Conservation (phyloP, 202 grass and related monocot species). For the Dendrocalamus latiflorus region DNA sequence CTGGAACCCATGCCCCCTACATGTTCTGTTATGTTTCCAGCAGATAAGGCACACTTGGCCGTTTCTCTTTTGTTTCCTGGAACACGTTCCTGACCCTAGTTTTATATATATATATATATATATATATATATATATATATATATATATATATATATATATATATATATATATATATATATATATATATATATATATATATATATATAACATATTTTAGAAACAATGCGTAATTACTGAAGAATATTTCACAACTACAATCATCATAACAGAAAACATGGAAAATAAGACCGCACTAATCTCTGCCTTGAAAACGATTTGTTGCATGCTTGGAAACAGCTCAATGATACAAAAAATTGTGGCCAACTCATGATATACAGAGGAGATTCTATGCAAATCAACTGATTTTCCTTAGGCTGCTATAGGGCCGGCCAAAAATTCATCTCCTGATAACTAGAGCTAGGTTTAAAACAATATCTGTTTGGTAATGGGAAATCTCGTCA, state of each 20-base stretch:
- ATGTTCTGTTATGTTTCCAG: slow-evolving; percentile 23
- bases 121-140: too few relatives aligned
- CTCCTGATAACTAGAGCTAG: not conserved
- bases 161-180: too few relatives aligned
- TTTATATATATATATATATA: too few relatives aligned
- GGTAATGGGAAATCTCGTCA: not conserved
- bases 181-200: too few relatives aligned
- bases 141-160: too few relatives aligned
- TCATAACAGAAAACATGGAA: not conserved
- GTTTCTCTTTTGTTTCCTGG: slow-evolving; percentile 20
- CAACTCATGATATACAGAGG: not conserved
- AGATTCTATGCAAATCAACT: not conserved
- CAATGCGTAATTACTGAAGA: not conserved
- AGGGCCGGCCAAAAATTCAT: not conserved
- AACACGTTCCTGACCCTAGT: slow-evolving; percentile 32
- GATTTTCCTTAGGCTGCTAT: not conserved
- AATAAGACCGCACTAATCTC: not conserved
- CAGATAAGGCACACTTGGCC: not conserved
- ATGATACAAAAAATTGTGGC: not conserved
- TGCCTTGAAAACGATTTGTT: not conserved
- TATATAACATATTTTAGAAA: not conserved
- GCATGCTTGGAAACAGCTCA: not conserved
- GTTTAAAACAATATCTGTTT: not conserved
- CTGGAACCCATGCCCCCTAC: not conserved
- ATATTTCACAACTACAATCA: not conserved